Base-by-base conservation (phyloP, 371 early-diverging fungal genomes). In the Circinella minor region DNA sequence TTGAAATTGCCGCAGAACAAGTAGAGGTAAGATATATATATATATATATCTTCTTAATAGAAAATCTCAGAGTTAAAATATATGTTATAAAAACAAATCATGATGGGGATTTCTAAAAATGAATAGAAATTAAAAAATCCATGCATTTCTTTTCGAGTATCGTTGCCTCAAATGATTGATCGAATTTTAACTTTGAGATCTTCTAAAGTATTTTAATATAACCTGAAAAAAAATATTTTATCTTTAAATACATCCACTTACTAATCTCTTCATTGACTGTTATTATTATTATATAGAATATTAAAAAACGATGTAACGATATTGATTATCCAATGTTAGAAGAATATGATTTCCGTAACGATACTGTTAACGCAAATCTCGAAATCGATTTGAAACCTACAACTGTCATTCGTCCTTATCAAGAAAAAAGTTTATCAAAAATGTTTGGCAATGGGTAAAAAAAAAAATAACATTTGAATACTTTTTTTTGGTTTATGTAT, bases 281-380 rank as follows among this genome's bases (percentile, higher is more conserved):
- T 3, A 11, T 34, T 61, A 7, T 4, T 10, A 27, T 5, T 4
- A 17, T 71, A 63, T 54, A 89, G 86, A 85, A 76, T 36, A 96
- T 99, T 61, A 95, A 95, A 76, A 95, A 94, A 77, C 88, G 95
- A 71, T 99, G 99, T 82, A 96, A 92, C 69, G 96, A 94, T 63
- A 87, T 99, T 43, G 97, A 98, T 71, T 98, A 94, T 78, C 99
- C 99, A 0, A 89, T 99, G 89, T 83, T 99, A 67, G 99, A 99
- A 73, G 99, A 99, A 82, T 99, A 99, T 78, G 99, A 99, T 80
- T 99, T 99, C 79, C 90, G 95, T 63, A 95, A 97, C 74, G 99
- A 99, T 85, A 87, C 86, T 0, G 72, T 81, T 14, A 92, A 96
- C 70, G 90, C 95, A 6, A 90, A 93, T 70, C 87, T 99, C 9